Conservation (phyloP, 2,329 filamentous ascomycete species). For the Basipetospora chlamydospora region DNA sequence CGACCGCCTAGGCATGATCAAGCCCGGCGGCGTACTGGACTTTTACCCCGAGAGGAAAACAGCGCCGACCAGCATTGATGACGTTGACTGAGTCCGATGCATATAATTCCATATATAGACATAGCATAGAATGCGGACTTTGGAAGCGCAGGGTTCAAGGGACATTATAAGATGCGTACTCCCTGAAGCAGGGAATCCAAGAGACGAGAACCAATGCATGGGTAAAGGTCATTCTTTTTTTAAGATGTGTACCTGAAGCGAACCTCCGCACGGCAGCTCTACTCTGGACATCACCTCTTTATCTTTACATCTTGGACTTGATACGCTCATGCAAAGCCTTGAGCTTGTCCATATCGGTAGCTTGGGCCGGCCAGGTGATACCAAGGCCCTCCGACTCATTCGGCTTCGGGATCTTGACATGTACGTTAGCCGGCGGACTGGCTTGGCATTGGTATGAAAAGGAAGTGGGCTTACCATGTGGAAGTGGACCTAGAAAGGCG, state of each 20-base stretch:
- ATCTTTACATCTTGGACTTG: slow-evolving; percentile 73
- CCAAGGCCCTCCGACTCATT: slow-evolving; percentile 66
- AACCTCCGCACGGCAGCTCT: no score
- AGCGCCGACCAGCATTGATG: no score
- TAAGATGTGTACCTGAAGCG: no score
- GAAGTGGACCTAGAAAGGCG: slow-evolving; percentile 62
- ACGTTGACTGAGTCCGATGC: slow-evolving; percentile 29
- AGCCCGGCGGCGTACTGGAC: slow-evolving; percentile 49
- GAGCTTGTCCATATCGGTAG: slow-evolving; percentile 66
- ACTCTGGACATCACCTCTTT: no score
- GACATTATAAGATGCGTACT: no score
- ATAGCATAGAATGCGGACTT: background rate
- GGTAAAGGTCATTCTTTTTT: background rate
- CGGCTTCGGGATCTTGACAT: slow-evolving; percentile 74
- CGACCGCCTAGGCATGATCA: slow-evolving; percentile 64
- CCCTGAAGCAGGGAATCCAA: no score
- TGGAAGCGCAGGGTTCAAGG: no score
- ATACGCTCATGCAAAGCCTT: slow-evolving; percentile 70
- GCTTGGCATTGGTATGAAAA: no score
- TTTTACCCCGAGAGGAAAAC: slow-evolving; percentile 43
- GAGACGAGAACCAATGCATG: no score
- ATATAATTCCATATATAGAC: background rate
- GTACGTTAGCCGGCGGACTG: slow-evolving; percentile 6
- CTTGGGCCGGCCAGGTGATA: slow-evolving; percentile 64
- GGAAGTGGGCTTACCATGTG: slow-evolving; percentile 59